A percentile compares a stretch with the other conserved stretches of the same genome.
Evolutionary conservation across 1,284 basidiomycete genomes (phyloP).

Genomic region (Sanghuangporus baumii): DNA sequence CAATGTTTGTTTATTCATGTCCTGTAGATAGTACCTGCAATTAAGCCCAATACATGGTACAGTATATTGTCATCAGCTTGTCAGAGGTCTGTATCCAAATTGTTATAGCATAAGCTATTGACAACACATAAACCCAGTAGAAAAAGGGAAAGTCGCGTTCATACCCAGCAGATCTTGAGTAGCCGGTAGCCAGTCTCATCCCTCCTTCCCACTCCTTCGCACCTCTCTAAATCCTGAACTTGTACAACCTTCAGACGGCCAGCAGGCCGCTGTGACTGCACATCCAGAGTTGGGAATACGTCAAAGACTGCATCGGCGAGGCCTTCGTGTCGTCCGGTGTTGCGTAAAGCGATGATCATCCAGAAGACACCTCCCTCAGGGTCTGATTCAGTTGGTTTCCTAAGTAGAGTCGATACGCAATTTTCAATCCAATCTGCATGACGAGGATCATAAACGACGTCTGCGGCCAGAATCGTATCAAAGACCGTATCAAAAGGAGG

Average conservation of each 20-base stretch:
- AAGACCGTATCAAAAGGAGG: conserved; percentile 38
- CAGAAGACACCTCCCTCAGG: conserved; percentile 50
- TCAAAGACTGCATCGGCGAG: conserved; percentile 52
- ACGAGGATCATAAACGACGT: conserved; percentile 64
- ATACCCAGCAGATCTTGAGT: conserved; percentile 62
- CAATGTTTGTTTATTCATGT: conserved; percentile 4
- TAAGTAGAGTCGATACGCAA: conserved; percentile 49
- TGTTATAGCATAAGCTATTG: not conserved
- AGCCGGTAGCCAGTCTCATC: conserved; percentile 66
- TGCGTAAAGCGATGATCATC: conserved; percentile 66
- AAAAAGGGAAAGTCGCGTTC: not conserved
- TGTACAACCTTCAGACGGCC: conserved; percentile 36
- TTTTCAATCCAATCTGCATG: conserved; percentile 63
- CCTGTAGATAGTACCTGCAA: conserved; percentile 5
- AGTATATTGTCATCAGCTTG: not conserved
- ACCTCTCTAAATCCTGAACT: conserved; percentile 39
- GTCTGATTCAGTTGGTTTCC: conserved; percentile 24
- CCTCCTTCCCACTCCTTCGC: conserved; percentile 52
- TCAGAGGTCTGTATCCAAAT: not conserved
- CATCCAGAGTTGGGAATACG: conserved; percentile 39
- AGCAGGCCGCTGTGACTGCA: not conserved
- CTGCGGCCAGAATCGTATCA: conserved; percentile 59
- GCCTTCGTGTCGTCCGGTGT: conserved; percentile 59
- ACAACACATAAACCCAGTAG: not conserved
- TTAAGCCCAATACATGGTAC: not conserved